Conservation (phyloP, 768 basidiomycete species). For the Crucibulum laeve region DNA sequence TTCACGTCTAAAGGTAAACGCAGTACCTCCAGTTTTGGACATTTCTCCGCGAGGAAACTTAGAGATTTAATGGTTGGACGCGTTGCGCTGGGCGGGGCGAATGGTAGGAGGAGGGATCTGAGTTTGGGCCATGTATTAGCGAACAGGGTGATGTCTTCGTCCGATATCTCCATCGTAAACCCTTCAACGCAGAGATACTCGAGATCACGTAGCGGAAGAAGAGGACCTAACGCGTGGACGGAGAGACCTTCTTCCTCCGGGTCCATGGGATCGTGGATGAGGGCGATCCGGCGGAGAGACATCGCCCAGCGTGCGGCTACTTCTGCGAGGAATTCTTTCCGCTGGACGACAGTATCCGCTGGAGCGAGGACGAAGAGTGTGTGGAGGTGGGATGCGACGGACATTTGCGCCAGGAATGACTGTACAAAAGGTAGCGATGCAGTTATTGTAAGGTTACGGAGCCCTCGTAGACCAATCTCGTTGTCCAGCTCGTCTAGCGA, state of each 20-base stretch:
- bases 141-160: slow-evolving; percentile 17
- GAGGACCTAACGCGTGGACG: slow-evolving; percentile 13
- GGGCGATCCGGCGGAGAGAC: slow-evolving; percentile 16
- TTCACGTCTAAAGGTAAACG: slow-evolving; percentile 17
- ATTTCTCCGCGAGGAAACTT: slow-evolving; percentile 12
- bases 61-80: slow-evolving; percentile 18
- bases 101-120: slow-evolving; percentile 19
- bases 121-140: slow-evolving; percentile 22
- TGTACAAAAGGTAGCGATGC: slow-evolving; percentile 18
- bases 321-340: slow-evolving; percentile 15
- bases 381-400: slow-evolving; percentile 13
- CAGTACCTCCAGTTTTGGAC: slow-evolving; percentile 15
- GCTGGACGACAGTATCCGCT: slow-evolving; percentile 8
- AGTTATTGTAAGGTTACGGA: slow-evolving; percentile 20
- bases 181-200: slow-evolving; percentile 21
- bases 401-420: slow-evolving; percentile 17
- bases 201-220: slow-evolving; percentile 16
- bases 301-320: slow-evolving; percentile 17
- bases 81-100: slow-evolving; percentile 1
- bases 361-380: slow-evolving; percentile 12
- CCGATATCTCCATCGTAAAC: slow-evolving; percentile 18
- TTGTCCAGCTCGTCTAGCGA: neutral
- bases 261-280: slow-evolving; percentile 16
- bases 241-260: slow-evolving; percentile 10
- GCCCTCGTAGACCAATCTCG: slow-evolving; percentile 20